Conservation (phyloP, 2,329 filamentous ascomycete genomes). For the Ceratocystis diversiconidia region DNA sequence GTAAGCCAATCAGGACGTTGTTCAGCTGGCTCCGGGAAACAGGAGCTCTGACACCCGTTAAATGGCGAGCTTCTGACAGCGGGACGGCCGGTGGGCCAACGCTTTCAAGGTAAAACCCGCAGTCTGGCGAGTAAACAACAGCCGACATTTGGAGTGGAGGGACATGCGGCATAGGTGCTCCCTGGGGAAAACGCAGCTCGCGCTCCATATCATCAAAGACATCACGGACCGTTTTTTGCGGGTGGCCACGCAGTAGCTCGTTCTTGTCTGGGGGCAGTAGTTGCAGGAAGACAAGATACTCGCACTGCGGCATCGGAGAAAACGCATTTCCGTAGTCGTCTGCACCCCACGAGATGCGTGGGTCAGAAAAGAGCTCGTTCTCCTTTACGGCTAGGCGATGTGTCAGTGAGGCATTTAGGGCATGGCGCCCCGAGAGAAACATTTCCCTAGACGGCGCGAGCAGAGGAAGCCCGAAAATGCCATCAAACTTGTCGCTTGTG, state of each 20-base stretch:
- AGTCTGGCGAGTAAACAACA: slow-evolving; percentile 54
- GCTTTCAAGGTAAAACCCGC: slow-evolving; percentile 50
- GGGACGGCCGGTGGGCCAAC: slow-evolving; percentile 46
- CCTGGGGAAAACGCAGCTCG: slow-evolving; percentile 47
- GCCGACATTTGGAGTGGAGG: slow-evolving; percentile 48
- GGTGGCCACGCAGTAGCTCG: slow-evolving; percentile 1
- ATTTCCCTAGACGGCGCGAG: slow-evolving; percentile 48
- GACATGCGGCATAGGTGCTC: slow-evolving; percentile 40
- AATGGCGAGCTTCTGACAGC: slow-evolving; percentile 38
- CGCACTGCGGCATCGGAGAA: slow-evolving; percentile 40
- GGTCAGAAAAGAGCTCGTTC: slow-evolving; percentile 46
- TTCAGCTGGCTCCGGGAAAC: slow-evolving; percentile 42
- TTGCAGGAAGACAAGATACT: slow-evolving; percentile 78
- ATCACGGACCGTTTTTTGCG: slow-evolving; percentile 20
- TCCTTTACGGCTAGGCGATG: slow-evolving; percentile 48
- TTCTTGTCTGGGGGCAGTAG: slow-evolving; percentile 41
- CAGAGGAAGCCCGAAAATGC: slow-evolving; percentile 79
- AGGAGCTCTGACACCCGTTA: slow-evolving; percentile 47
- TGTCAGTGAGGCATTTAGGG: slow-evolving; percentile 61
- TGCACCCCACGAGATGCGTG: slow-evolving; percentile 57
- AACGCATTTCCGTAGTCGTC: slow-evolving; percentile 41
- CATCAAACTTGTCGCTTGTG: slow-evolving; percentile 86
- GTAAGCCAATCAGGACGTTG: slow-evolving; percentile 43
- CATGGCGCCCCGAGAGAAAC: slow-evolving; percentile 42
- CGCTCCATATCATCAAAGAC: slow-evolving; percentile 38